Evolutionary conservation across 208 protist genomes (phyloP).

Genomic region (Trypanosoma cruzi): DNA sequence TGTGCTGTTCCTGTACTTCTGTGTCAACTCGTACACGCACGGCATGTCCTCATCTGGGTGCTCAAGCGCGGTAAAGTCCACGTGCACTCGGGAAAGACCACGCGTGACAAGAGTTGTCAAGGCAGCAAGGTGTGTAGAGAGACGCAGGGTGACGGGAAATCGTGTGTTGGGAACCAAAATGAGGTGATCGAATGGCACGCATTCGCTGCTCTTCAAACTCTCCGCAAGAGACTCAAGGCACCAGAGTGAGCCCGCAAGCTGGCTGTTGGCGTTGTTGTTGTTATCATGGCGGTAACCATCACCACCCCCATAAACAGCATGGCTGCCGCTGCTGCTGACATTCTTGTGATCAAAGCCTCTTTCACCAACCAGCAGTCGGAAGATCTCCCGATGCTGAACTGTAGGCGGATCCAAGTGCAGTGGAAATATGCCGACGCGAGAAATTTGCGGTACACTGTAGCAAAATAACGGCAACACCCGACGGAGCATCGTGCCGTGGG

Average conservation of each 20-base stretch:
- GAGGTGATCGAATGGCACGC: slow-evolving; percentile 83
- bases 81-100: slow-evolving; percentile 73
- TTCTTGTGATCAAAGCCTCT: not conserved
- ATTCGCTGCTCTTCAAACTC: slow-evolving; percentile 61
- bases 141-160: slow-evolving; percentile 71
- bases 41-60: slow-evolving; percentile 88
- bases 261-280: slow-evolving; percentile 1
- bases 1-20: slow-evolving; percentile 73
- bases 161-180: slow-evolving; percentile 90
- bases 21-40: slow-evolving; percentile 75
- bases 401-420: slow-evolving; percentile 90
- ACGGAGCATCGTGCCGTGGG: slow-evolving; percentile 27
- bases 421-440: slow-evolving; percentile 83
- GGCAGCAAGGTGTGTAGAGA: slow-evolving; percentile 85
- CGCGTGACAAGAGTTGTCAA: slow-evolving; percentile 74
- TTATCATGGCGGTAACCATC: not conserved
- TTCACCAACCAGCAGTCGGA: slow-evolving; percentile 74
- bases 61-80: slow-evolving; percentile 89
- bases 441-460: slow-evolving; percentile 38
- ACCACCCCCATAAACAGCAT: not conserved
- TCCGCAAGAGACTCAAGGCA: slow-evolving; percentile 75
- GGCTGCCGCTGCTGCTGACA: not conserved
- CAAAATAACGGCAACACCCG: slow-evolving; percentile 20
- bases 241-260: slow-evolving; percentile 28
- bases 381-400: slow-evolving; percentile 79